A percentile compares a stretch with the other conserved stretches of the same genome.
Conservation (phyloP, 2,329 filamentous ascomycete species). For the Herpomyces periplanetae region DNA sequence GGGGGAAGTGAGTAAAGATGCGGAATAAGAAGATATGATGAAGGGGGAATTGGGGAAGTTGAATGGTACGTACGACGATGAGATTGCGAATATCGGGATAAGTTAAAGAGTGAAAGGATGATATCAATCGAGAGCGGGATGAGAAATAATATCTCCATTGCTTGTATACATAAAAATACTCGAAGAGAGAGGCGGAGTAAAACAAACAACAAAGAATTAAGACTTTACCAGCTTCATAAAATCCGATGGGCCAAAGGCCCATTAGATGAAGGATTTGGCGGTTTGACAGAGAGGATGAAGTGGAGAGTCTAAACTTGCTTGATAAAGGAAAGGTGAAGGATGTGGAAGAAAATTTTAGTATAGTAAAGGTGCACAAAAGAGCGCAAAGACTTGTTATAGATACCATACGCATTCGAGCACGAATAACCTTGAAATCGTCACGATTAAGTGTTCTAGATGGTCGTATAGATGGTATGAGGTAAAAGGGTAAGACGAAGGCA, state of each 20-base stretch:
- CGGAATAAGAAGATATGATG: conserved; percentile 1
- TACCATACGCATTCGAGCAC: conserved; percentile 46
- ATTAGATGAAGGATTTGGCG: no score
- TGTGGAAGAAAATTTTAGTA: conserved; percentile 21
- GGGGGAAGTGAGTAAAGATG: conserved; percentile 3
- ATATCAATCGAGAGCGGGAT: no score
- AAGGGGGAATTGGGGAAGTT: conserved; percentile 2
- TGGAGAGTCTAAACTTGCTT: conserved; percentile 15
- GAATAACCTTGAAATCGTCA: conserved; percentile 62
- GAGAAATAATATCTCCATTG: no score
- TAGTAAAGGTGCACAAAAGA: conserved; percentile 27
- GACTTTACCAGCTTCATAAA: conserved; percentile 19
- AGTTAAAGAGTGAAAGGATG: no score
- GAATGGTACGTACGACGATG: no score
- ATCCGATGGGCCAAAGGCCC: conserved; percentile 38
- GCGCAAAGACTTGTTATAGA: no score
- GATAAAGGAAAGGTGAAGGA: conserved; percentile 14
- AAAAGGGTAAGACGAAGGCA: conserved; percentile 64
- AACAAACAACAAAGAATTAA: conserved; percentile 34
- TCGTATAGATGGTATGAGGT: conserved; percentile 36
- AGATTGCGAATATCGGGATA: no score
- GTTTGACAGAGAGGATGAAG: no score
- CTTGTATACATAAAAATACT: no score
- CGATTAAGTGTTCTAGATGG: conserved; percentile 39
- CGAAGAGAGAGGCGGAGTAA: conserved; percentile 51